Conservation (phyloP, 164 flowering plant genomes). For the Amborella trichopoda region DNA sequence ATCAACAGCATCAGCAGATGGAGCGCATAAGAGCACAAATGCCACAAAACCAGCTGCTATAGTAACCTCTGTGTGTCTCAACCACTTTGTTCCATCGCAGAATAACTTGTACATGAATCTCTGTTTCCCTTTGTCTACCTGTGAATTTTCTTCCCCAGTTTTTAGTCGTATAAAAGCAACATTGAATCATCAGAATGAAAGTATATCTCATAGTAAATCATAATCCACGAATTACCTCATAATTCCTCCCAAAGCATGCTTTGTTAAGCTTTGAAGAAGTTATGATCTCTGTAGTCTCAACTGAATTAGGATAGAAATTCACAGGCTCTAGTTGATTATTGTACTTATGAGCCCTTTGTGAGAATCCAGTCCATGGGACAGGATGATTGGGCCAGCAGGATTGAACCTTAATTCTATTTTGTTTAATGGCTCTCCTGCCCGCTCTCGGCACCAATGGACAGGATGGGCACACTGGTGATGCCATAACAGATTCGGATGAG, state of each 20-base stretch:
- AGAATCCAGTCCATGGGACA: too few species aligned
- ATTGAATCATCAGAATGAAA: background rate
- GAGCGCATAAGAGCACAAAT: slow-evolving; percentile 31
- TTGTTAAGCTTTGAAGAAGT: background rate
- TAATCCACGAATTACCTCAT: background rate
- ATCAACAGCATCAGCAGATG: slow-evolving; percentile 64
- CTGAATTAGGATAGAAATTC: background rate
- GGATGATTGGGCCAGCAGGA: too few species aligned
- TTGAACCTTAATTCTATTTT: too few species aligned
- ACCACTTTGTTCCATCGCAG: slow-evolving; percentile 16
- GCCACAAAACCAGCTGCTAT: slow-evolving; percentile 32
- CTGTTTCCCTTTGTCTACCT: slow-evolving; percentile 16
- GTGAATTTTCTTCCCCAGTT: background rate
- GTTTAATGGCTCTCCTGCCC: too few species aligned
- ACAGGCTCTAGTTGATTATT: background rate
- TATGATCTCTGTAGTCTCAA: background rate
- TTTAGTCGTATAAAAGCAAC: too few species aligned
- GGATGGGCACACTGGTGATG: too few species aligned
- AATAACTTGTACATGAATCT: slow-evolving; percentile 4
- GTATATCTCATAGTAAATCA: too few species aligned
- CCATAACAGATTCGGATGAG: too few species aligned
- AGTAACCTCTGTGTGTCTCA: slow-evolving; percentile 23
- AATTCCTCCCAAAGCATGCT: background rate
- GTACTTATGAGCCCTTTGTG: too few species aligned
- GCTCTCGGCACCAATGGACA: too few species aligned